Base-by-base conservation (phyloP, 2,329 filamentous ascomycete species). In the Raffaelea ambrosiae region DNA sequence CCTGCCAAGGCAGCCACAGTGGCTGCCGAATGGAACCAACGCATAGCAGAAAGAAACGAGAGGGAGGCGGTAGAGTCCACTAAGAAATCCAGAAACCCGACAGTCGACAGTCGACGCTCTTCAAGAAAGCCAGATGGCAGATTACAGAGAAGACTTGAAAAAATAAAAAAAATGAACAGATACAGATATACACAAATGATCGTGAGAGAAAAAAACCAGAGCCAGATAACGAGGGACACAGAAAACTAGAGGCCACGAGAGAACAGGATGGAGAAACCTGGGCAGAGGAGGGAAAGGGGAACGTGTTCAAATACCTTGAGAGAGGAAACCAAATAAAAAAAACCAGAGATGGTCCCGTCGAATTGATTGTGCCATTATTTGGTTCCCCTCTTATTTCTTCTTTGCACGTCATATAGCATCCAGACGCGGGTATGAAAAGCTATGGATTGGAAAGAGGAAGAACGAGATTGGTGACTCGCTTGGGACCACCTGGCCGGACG, bases 371-470 rank as follows among this genome's bases (percentile, higher is more conserved):
- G 7, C 26, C 7, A 22, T 20, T 40, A 31, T 40, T 19, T 29
- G 14, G 33, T 40, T 39, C 18, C 31, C 23, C 39, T 14, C n/a
- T 16, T 29, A 3, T 8, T 40, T 23, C 46, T 40, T 33, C 35
- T 4, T 47, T 20, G 13, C 11, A 23, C 16, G 23, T 21, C 45
- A 47, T 29, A 35, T 48, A 29, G 13, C 26, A 20, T 42, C 29
- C 19, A 46, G 35, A 21, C 20, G 39, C 43, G 44, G 48, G 40
- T 46, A 44, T 46, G 44, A 40, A 47, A 16, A 18, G 38, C 41
- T n/a, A 11, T 23, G 40, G 40, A 49, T 49, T 49, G 48, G 48
- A 46, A 49, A 49, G 40, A 18, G 40, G 35, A 31, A 31, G 23
- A 16, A 21, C 22, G 31, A 19, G 39, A 49, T 43, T 49, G 47